phyloP scores from a whole-genome alignment of 2,329 filamentous ascomycete genomes.

The Colletotrichum agaves region DNA sequence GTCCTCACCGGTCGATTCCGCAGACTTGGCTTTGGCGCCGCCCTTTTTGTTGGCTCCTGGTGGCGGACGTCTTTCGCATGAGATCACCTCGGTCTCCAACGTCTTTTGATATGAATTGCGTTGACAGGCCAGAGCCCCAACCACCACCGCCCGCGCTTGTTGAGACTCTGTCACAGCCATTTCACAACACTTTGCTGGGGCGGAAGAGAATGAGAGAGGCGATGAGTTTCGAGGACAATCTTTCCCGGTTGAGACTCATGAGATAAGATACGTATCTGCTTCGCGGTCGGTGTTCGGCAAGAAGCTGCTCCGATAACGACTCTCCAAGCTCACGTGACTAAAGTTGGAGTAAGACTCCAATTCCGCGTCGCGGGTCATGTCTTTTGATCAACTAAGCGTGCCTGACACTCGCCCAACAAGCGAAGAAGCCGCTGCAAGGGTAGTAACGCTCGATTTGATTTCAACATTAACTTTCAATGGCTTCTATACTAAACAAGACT shows the following conservation, averaged over 20 bases:
- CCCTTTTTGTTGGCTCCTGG: slow-evolving; percentile 22
- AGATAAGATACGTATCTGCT: slow-evolving; percentile 1
- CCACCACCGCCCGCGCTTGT: slow-evolving; percentile 38
- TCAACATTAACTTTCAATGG: neutral
- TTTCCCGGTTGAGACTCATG: neutral
- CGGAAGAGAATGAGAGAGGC: neutral
- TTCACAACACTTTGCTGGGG: neutral
- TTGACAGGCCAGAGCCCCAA: slow-evolving; percentile 46
- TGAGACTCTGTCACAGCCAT: slow-evolving; percentile 29
- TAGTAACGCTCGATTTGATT: neutral
- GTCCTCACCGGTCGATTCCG: neutral
- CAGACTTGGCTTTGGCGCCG: slow-evolving; percentile 39
- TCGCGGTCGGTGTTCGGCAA: neutral
- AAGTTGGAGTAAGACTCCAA: slow-evolving; percentile 1
- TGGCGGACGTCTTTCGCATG: slow-evolving; percentile 42
- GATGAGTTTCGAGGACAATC: neutral
- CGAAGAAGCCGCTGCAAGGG: too few relatives aligned
- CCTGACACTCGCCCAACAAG: too few relatives aligned
- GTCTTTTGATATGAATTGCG: slow-evolving; percentile 42
- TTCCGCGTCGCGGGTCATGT: neutral
- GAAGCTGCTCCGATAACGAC: neutral
- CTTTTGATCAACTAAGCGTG: too few relatives aligned
- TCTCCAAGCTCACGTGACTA: neutral
- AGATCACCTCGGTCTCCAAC: slow-evolving; percentile 43
- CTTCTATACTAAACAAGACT: slow-evolving; percentile 9